Base-by-base conservation (phyloP, 2,329 filamentous ascomycete genomes). In the Hysterium pulicare region DNA sequence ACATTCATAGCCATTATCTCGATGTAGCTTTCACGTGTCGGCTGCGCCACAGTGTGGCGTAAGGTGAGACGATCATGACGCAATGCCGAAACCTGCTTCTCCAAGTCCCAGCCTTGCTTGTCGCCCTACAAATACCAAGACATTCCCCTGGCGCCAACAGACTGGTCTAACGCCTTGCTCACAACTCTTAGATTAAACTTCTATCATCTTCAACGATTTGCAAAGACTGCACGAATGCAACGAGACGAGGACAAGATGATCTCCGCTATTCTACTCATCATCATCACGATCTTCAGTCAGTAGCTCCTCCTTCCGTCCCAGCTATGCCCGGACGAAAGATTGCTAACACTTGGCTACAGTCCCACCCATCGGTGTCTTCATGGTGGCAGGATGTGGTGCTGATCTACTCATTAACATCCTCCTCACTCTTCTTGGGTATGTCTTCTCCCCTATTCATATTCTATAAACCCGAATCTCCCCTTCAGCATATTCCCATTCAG, bases 341-440 rank as follows among this genome's bases (percentile, higher is more conserved):
- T 32, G 34, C 30, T 21, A 36, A 22, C 26, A 38, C n/a, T 13
- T n/a, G n/a, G n/a, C n/a, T 13, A 19, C 50, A 72, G 70, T 74
- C 31, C 73, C 73, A n/a, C 72, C 72, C 16, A 47, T 75, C 10
- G 73, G 71, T 44, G 73, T 74, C 54, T 71, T 69, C 58, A 51
- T 71, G 42, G 63, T 75, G 37, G 66, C 72, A n/a, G 73, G 73
- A 47, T 76, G 72, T 55, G 71, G 72, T 46, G 63, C 65, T 17
- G 73, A 76, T 47, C 53, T 75, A 1, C 55, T 73, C 33, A 73
- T 75, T 58, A 74, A 74, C 59, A 67, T 74, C 38, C 54, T 60
- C n/a, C 62, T 75, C 10, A 75, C 72, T 1, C 34, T 72, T 15
- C 64, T 76, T 1, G 72, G 70, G 33, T 69, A 54, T 20, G 56